These are phyloP conservation scores for Cornus suecica DNA, from an alignment of 148 eudicot genomes.

Conservation along the genomic window DNA sequence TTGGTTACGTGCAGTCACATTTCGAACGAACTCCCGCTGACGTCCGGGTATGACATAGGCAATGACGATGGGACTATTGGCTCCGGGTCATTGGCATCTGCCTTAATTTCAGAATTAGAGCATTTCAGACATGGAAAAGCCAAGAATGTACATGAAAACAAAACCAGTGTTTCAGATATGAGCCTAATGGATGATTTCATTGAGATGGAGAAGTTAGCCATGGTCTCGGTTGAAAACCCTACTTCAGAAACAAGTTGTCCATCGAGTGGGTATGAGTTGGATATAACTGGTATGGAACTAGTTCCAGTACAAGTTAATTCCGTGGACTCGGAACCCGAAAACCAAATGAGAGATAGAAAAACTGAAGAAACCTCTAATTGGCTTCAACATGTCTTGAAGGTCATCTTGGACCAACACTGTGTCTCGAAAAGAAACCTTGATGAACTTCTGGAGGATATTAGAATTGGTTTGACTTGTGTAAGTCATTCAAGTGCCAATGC, in stretches of 20 bases:
- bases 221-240: conserved; percentile 34
- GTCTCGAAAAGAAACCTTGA: conserved; percentile 49
- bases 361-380: conserved; percentile 31
- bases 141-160: conserved; percentile 15
- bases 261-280: conserved; percentile 14
- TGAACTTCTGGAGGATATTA: conserved; percentile 67
- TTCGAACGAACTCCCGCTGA: conserved; percentile 10
- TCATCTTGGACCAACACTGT: conserved; percentile 59
- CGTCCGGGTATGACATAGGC: background rate
- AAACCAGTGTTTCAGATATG: conserved; percentile 36
- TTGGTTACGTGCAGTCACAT: conserved; percentile 13
- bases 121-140: conserved; percentile 24
- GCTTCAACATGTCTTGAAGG: conserved; percentile 46
- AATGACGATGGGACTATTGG: conserved; percentile 13
- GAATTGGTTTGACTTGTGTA: conserved; percentile 27
- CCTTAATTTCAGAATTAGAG: conserved; percentile 39
- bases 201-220: conserved; percentile 59
- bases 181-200: conserved; percentile 51
- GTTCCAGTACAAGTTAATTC: conserved; percentile 28
- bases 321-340: background rate
- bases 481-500: conserved; percentile 1
- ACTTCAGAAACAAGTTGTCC: conserved; percentile 11
- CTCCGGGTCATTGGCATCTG: conserved; percentile 42
- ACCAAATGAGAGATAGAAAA: conserved; percentile 1
- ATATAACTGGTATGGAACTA: conserved; percentile 30